Evolutionary conservation across 208 protist genomes (phyloP).

Genomic region (Trypanosoma cruzi): DNA sequence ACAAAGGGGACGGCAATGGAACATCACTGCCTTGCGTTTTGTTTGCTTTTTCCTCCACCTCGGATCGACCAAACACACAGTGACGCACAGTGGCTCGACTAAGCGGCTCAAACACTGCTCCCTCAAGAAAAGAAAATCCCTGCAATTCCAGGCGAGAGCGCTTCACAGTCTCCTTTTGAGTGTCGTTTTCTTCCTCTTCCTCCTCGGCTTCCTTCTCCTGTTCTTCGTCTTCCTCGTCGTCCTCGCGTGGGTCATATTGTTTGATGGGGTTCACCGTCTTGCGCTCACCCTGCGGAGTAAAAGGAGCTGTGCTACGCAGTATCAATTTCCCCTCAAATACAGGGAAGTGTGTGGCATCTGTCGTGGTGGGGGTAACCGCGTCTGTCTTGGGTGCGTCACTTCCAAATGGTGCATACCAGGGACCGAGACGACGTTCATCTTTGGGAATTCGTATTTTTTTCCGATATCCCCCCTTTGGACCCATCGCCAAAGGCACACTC

Average conservation of each 20-base stretch:
- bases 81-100: slow-evolving; percentile 58
- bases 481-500: slow-evolving; percentile 54
- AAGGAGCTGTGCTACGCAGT: slow-evolving; percentile 27
- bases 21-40: not conserved
- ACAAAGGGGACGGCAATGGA: not conserved
- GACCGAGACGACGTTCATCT: slow-evolving; percentile 49
- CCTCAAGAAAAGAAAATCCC: slow-evolving; percentile 63
- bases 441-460: slow-evolving; percentile 25
- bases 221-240: slow-evolving; percentile 35
- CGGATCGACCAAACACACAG: slow-evolving; percentile 55
- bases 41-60: not conserved
- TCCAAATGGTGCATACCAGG: slow-evolving; percentile 62
- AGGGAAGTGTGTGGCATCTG: slow-evolving; percentile 45
- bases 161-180: slow-evolving; percentile 7
- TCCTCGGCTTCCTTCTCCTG: slow-evolving; percentile 24
- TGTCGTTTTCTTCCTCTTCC: slow-evolving; percentile 26
- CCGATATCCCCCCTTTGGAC: slow-evolving; percentile 33
- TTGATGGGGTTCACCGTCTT: slow-evolving; percentile 18
- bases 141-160: slow-evolving; percentile 36
- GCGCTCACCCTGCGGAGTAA: slow-evolving; percentile 13
- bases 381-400: slow-evolving; percentile 2
- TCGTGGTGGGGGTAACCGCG: slow-evolving; percentile 43
- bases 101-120: slow-evolving; percentile 56
- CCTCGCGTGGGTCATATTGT: slow-evolving; percentile 23
- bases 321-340: slow-evolving; percentile 41